A percentile compares a stretch with the other conserved stretches of the same genome.
phyloP scores from a whole-genome alignment of 2,329 filamentous ascomycete species.

The Penicillium sp. region DNA sequence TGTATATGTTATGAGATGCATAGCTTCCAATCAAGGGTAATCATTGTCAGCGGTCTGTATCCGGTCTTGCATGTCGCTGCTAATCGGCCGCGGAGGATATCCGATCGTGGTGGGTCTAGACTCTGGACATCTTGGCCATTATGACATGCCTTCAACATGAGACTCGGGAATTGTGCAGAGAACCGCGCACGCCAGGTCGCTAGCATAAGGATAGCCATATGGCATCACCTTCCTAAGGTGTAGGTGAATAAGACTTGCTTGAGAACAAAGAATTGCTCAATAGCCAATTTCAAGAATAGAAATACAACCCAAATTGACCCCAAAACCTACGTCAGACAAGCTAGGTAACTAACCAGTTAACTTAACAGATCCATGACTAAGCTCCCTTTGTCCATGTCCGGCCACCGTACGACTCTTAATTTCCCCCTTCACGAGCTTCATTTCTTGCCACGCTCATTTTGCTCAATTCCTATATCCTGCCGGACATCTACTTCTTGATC shows the following conservation, averaged over 20 bases:
- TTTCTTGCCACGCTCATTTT: background rate
- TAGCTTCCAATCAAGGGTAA: constrained; percentile 1
- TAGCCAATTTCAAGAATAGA: background rate
- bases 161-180: background rate
- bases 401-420: constrained; percentile 7
- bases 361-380: constrained; percentile 15
- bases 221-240: background rate
- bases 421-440: background rate
- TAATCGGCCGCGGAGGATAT: constrained; percentile 8
- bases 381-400: constrained; percentile 4
- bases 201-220: background rate
- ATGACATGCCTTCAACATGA: background rate
- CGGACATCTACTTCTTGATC: background rate
- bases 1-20: background rate
- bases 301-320: background rate
- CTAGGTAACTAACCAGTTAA: too few species aligned
- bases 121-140: background rate
- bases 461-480: background rate
- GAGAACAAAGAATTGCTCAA: background rate
- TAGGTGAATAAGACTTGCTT: background rate
- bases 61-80: background rate
- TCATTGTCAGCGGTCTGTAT: constrained; percentile 8
- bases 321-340: background rate
- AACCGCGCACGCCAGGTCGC: background rate
- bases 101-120: constrained; percentile 12